Evolutionary conservation across 257 asterid species (phyloP).

Genomic region (Handroanthus guayacan): DNA sequence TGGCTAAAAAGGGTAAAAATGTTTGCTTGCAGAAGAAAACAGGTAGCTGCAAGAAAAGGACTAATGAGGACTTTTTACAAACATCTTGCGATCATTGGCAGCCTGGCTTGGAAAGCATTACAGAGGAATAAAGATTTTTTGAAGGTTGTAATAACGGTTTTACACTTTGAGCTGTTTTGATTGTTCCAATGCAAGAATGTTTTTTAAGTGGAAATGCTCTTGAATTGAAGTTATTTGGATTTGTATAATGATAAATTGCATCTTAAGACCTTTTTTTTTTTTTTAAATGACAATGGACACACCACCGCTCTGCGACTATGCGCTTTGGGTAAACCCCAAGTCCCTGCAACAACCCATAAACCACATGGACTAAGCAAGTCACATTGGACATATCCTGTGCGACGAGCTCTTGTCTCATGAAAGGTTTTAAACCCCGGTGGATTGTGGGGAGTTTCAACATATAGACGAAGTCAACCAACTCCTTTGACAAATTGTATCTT

Average conservation of each 20-base stretch:
- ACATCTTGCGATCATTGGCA: conserved; percentile 29
- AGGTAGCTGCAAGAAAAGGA: not conserved
- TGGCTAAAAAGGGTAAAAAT: conserved; percentile 13
- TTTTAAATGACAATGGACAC: no score
- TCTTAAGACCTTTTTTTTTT: no score
- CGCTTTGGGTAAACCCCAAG: no score
- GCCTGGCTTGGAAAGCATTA: conserved; percentile 37
- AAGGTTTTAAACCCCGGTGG: no score
- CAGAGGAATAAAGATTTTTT: conserved; percentile 19
- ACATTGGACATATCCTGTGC: no score
- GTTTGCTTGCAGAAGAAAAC: not conserved
- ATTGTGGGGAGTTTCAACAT: no score
- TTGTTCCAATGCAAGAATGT: not conserved
- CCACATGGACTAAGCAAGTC: no score
- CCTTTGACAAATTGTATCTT: no score
- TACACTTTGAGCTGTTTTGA: not conserved
- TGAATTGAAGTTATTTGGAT: not conserved
- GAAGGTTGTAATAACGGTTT: not conserved
- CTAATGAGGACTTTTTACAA: not conserved
- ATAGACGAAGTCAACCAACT: no score
- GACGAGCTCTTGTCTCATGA: no score
- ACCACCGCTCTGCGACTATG: no score
- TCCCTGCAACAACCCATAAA: no score
- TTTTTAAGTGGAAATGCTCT: not conserved
- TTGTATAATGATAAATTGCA: not conserved